Evolutionary conservation across 352 stramenopile genomes (phyloP), one percentile per base, ranked within the genome.

Genomic region (Globisporangium paddicum): DNA sequence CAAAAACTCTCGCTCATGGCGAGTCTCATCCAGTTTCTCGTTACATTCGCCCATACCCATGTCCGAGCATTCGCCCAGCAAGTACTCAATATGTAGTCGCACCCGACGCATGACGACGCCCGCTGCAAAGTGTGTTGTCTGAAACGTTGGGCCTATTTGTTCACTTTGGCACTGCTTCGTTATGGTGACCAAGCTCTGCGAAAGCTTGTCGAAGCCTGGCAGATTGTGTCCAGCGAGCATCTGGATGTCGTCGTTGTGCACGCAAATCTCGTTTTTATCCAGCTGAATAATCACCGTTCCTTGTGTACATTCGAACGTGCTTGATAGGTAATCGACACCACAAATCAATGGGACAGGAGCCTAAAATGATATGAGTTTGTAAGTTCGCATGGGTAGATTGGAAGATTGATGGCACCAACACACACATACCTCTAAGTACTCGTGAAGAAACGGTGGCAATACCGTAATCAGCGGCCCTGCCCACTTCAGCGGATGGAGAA

Each of bases 301-400:
- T 60, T 68, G 66, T 8, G 50, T 63, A 48, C 58, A 77, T 18
- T 80, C 68, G 19, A 80, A 85, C 11, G 48, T 52, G 21, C 37
- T 58, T 18, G 73, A 68, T 18, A 85, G 59, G 23, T 72, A 61
- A 41, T 82, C 73, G 37, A 85, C 55, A 2, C 75, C 73, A 26
- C 75, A 81, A 45, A 85, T 82, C 16, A 85, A 37, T 40, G 75
- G 75, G 21, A 82, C 73, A 19, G 75, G 73, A 7, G 75, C 75
- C 75, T 85, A 34, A 7, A 11, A 46, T 18, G 19, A 32, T 19
- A 25, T 38, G 1, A 10, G 21, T 37, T n/a, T 34, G 14, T 48
- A 19, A 28, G 25, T 18, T 6, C 37, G 18, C 32, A 38, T 5
- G 8, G 19, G 16, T 18, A 52, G 40, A 25, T 18, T 37, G 40